Conservation (phyloP, 2,329 filamentous ascomycete genomes). For the Pseudogymnoascus sp. region DNA sequence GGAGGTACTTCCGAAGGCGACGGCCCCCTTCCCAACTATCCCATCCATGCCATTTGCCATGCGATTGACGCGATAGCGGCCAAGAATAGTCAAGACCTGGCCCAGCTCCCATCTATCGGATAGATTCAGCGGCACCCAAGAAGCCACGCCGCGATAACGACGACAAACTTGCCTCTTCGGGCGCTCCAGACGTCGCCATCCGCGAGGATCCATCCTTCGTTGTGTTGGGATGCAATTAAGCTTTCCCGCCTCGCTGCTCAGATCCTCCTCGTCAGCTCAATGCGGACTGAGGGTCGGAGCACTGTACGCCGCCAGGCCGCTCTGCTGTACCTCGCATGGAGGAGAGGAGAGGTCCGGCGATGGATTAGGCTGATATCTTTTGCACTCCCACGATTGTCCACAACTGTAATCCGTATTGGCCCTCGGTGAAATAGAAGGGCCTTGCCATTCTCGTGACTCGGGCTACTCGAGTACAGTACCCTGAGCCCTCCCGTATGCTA, state of each 20-base stretch:
- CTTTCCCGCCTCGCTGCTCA: not conserved
- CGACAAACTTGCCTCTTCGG: conserved; percentile 1
- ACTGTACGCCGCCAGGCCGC: not conserved
- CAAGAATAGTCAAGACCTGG: conserved; percentile 5
- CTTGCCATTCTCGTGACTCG: not conserved
- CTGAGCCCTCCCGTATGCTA: not conserved
- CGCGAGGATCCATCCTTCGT: not conserved
- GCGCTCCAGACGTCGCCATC: not conserved
- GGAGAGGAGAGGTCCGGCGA: not conserved
- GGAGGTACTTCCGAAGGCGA: not conserved
- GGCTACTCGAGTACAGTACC: not conserved
- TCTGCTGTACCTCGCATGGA: not conserved
- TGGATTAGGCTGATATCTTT: conserved; percentile 2
- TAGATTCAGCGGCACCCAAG: not conserved
- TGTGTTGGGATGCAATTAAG: not conserved
- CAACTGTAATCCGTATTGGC: not conserved
- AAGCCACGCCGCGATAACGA: not conserved
- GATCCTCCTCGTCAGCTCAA: not conserved
- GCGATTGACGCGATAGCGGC: conserved; percentile 3
- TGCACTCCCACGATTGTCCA: not conserved
- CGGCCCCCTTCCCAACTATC: not conserved
- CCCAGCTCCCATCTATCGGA: not conserved
- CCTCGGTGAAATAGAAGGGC: conserved; percentile 5
- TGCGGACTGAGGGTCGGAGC: not conserved
- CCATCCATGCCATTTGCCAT: conserved; percentile 5